phyloP scores from a whole-genome alignment of 23 red algal genomes.

The Pyropia haitanensis region DNA sequence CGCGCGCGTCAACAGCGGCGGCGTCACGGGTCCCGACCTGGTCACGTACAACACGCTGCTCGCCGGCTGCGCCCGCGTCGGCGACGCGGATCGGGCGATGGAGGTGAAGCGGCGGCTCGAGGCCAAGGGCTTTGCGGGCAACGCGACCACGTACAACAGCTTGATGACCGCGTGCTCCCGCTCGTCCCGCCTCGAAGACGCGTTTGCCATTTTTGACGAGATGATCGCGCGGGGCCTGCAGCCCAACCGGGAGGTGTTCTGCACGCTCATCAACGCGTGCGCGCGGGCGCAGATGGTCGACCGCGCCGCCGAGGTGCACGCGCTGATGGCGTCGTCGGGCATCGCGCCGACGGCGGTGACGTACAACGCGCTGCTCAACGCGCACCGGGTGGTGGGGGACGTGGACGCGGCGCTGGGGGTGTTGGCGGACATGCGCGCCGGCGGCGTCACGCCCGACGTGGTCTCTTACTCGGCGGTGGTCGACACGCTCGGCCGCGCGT shows the following conservation, averaged over 20 bases:
- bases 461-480: conserved; percentile 55
- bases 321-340: conserved; percentile 36
- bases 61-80: conserved; percentile 6
- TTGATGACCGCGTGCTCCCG: conserved; percentile 34
- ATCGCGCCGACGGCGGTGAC: conserved; percentile 58
- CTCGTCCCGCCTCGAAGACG: conserved; percentile 33
- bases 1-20: no score
- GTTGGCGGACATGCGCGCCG: conserved; percentile 14
- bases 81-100: conserved; percentile 39
- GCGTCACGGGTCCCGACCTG: conserved; percentile 17
- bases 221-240: conserved; percentile 41
- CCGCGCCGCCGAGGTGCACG: conserved; percentile 46
- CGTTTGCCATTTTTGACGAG: conserved; percentile 63
- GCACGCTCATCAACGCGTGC: conserved; percentile 63
- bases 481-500: conserved; percentile 40
- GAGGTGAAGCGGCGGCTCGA: conserved; percentile 40
- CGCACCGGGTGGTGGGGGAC: conserved; percentile 15
- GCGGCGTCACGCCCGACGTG: conserved; percentile 35
- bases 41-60: conserved; percentile 66
- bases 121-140: conserved; percentile 12
- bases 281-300: conserved; percentile 33
- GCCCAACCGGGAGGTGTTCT: conserved; percentile 46
- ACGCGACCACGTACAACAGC: conserved; percentile 60
- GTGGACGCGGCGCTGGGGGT: conserved; percentile 16
- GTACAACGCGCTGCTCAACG: conserved; percentile 66